These are phyloP conservation scores for Dorcoceras hygrometricum DNA, from an alignment of 257 asterid species.

Conservation along the genomic window DNA sequence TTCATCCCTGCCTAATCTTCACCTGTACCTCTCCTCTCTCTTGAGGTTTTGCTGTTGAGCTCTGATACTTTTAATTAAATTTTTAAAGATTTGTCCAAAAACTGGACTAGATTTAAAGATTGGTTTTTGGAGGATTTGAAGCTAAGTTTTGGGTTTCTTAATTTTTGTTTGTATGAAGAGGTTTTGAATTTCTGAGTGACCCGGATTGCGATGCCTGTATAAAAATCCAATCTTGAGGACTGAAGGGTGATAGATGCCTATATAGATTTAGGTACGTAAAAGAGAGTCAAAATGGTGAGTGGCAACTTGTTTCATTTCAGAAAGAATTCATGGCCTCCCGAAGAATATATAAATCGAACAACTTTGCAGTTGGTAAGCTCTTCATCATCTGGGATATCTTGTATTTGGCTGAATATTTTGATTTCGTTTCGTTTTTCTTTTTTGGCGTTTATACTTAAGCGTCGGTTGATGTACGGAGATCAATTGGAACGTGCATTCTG, in stretches of 20 bases:
- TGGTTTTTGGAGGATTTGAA: conserved; percentile 35
- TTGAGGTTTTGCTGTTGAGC: conserved; percentile 23
- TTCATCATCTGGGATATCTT: conserved; percentile 2
- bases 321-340: conserved; percentile 96
- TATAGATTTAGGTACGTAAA: background rate
- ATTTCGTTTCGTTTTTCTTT: background rate
- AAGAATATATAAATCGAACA: conserved; percentile 72
- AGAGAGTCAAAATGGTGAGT: conserved; percentile 66
- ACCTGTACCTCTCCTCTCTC: conserved; percentile 11
- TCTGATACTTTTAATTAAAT: background rate
- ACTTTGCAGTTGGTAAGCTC: conserved; percentile 88
- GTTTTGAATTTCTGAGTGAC: conserved; percentile 25
- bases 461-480: background rate
- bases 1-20: background rate
- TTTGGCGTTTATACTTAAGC: background rate
- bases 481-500: conserved; percentile 9
- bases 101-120: conserved; percentile 38
- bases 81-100: conserved; percentile 23
- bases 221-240: conserved; percentile 28
- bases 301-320: conserved; percentile 78
- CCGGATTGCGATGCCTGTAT: conserved; percentile 22
- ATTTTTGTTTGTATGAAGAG: conserved; percentile 2
- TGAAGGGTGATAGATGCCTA: conserved; percentile 14
- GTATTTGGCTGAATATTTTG: conserved; percentile 1
- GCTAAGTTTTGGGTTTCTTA: conserved; percentile 30